Evolutionary conservation across 495 filamentous ascomycete genomes (phyloP).

Genomic region (Aspergillus sparsus): DNA sequence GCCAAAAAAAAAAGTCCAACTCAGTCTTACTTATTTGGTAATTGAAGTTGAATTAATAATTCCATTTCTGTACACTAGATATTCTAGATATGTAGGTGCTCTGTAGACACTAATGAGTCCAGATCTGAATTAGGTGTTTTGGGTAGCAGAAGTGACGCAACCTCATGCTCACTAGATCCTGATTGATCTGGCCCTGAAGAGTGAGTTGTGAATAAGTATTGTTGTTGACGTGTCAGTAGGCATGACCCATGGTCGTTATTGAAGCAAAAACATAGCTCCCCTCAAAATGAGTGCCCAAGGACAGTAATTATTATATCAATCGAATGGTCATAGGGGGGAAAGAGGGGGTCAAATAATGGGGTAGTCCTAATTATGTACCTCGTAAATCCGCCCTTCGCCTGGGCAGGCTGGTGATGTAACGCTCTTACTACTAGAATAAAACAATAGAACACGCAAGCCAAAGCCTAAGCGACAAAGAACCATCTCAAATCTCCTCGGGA

Average conservation of each 20-base stretch:
- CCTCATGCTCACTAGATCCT: background rate
- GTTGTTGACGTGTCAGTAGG: background rate
- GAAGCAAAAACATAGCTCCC: too few species aligned
- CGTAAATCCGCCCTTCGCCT: background rate
- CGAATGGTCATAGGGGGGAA: background rate
- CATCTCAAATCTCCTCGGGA: slow-evolving; percentile 17
- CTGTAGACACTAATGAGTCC: background rate
- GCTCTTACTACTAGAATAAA: background rate
- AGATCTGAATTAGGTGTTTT: background rate
- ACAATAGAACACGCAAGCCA: slow-evolving; percentile 12
- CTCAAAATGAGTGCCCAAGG: background rate
- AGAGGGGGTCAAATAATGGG: too few species aligned
- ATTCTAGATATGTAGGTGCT: too few species aligned
- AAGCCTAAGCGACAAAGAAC: slow-evolving; percentile 7
- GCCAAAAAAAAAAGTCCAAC: background rate
- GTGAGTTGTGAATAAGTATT: background rate
- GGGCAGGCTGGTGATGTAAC: slow-evolving; percentile 15
- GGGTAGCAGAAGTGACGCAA: background rate
- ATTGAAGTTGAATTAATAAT: background rate
- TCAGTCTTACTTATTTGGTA: too few species aligned
- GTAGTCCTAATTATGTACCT: too few species aligned
- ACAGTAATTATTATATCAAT: slow-evolving; percentile 2
- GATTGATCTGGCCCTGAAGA: background rate
- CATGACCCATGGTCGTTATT: background rate
- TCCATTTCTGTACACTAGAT: background rate